Conservation (phyloP, 2,329 filamentous ascomycete species). For the Cordyceps militaris region DNA sequence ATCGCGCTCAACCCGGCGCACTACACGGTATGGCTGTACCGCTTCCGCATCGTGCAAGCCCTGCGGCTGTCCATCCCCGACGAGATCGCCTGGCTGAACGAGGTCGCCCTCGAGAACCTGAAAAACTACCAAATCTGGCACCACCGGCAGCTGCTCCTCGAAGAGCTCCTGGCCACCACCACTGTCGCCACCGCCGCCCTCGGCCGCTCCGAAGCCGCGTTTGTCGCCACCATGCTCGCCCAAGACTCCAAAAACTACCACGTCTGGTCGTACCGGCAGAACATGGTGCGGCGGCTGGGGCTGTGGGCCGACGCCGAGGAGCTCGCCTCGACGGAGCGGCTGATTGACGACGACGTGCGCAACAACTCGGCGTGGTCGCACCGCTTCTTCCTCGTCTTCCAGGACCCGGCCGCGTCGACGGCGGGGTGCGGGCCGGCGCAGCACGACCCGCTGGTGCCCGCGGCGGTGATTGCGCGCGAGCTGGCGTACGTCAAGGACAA, state of each 20-base stretch:
- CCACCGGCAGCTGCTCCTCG: constrained; percentile 59
- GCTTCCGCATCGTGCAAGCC: constrained; percentile 67
- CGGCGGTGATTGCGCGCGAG: constrained; percentile 64
- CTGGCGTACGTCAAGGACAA: constrained; percentile 65
- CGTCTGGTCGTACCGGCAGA: constrained; percentile 92
- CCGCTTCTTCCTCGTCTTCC: constrained; percentile 87
- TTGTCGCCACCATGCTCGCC: constrained; percentile 72
- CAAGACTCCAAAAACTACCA: constrained; percentile 97
- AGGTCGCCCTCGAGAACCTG: constrained; percentile 71
- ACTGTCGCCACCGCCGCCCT: constrained; percentile 49
- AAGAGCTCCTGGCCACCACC: constrained; percentile 52
- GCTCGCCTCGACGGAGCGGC: constrained; percentile 60
- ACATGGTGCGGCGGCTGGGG: constrained; percentile 56
- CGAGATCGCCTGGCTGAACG: constrained; percentile 82
- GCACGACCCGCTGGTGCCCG: constrained; percentile 50
- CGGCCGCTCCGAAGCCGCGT: constrained; percentile 61
- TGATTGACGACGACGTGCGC: constrained; percentile 74
- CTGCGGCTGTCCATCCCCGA: constrained; percentile 57
- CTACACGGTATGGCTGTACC: constrained; percentile 98
- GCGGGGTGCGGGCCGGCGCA: constrained; percentile 41
- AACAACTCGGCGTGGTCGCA: constrained; percentile 99
- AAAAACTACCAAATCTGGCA: constrained; percentile 99
- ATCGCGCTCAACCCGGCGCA: constrained; percentile 93
- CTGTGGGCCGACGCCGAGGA: constrained; percentile 61
- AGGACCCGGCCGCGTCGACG: constrained; percentile 46